phyloP scores from a whole-genome alignment of 805 yeast species.

The Hanseniaspora hatyaiensis region DNA sequence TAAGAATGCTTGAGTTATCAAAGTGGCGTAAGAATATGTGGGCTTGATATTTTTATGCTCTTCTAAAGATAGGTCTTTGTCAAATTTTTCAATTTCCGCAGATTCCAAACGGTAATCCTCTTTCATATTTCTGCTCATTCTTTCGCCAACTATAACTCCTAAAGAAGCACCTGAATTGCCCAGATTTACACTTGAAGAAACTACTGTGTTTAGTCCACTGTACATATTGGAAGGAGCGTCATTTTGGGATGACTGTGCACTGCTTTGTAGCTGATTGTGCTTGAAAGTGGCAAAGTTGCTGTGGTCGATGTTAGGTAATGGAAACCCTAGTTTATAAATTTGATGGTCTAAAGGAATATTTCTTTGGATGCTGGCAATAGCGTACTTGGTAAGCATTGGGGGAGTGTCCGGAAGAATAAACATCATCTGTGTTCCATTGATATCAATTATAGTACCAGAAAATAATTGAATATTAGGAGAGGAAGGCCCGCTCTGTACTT shows the following conservation, averaged over 20 bases:
- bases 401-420: slow-evolving; percentile 86
- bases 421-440: slow-evolving; percentile 99
- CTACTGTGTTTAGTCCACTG: slow-evolving; percentile 5
- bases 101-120: slow-evolving; percentile 1
- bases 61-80: slow-evolving; percentile 63
- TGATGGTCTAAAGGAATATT: slow-evolving; percentile 13
- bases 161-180: slow-evolving; percentile 17
- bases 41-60: slow-evolving; percentile 87
- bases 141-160: slow-evolving; percentile 13
- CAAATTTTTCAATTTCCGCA: not conserved
- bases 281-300: slow-evolving; percentile 1
- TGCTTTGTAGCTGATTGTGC: too few species aligned
- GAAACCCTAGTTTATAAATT: slow-evolving; percentile 16
- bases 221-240: not conserved
- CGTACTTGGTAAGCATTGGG: slow-evolving; percentile 45
- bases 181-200: slow-evolving; percentile 15
- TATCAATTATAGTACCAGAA: slow-evolving; percentile 84
- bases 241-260: too few species aligned
- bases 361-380: slow-evolving; percentile 28
- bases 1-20: slow-evolving; percentile 94
- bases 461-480: slow-evolving; percentile 45
- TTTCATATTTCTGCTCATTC: slow-evolving; percentile 2
- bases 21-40: slow-evolving; percentile 91
- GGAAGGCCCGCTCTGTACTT: slow-evolving; percentile 36
- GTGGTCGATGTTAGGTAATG: slow-evolving; percentile 22